These are phyloP conservation scores for Mucor irregularis DNA, from an alignment of 371 early-diverging fungal genomes.

Conservation along the genomic window DNA sequence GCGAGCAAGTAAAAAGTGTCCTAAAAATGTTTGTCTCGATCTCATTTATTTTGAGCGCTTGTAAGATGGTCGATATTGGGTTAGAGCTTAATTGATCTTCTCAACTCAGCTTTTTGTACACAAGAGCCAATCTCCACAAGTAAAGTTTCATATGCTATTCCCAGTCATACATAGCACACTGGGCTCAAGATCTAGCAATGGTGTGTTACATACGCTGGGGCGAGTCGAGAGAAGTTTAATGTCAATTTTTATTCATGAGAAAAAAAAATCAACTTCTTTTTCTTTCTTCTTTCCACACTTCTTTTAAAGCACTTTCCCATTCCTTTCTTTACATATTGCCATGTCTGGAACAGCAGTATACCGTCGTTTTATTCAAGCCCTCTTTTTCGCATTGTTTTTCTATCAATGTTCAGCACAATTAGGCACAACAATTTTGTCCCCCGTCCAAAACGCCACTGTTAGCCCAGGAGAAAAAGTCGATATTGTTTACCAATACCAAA, in stretches of 20 bases:
- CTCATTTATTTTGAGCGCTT: no score
- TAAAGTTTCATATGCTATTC: background rate
- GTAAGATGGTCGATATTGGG: no score
- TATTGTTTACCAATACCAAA: constrained; percentile 36
- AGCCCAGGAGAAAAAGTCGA: constrained; percentile 28
- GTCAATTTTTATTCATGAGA: no score
- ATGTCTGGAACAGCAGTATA: no score
- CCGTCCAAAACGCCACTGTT: constrained; percentile 32
- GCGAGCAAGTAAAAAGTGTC: no score
- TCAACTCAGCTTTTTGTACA: background rate
- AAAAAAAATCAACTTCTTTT: background rate
- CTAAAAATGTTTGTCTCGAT: no score
- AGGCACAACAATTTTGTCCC: constrained; percentile 31
- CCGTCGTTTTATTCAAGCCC: constrained; percentile 1
- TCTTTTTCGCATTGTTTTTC: background rate
- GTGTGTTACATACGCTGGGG: no score
- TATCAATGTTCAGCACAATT: constrained; percentile 29
- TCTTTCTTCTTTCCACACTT: background rate
- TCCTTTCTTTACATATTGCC: background rate
- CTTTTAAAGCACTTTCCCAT: background rate
- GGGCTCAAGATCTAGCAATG: background rate
- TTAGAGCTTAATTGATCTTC: no score
- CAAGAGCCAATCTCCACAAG: background rate
- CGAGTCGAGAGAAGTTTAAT: no score
- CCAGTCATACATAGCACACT: background rate